A percentile compares a stretch with the other conserved stretches of the same genome.
Evolutionary conservation across 192 early-diverging fungal species (phyloP).

Genomic region (Gamsiella multidivaricata): DNA sequence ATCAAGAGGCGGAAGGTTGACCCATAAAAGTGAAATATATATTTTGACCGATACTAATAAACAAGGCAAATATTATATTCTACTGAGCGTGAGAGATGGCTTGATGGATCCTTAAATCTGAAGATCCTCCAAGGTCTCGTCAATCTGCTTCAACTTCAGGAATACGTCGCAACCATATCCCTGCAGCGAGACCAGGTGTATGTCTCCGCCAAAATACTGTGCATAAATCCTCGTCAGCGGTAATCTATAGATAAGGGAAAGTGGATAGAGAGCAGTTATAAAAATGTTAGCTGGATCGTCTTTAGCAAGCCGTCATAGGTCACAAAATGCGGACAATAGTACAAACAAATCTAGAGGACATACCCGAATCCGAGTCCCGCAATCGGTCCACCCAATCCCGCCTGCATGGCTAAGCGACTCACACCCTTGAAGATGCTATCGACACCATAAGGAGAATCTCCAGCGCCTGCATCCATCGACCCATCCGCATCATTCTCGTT

Average conservation of each 20-base stretch:
- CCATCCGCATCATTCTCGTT: conserved; percentile 69
- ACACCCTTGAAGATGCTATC: conserved; percentile 80
- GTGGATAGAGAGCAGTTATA: neutral
- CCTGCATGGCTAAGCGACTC: conserved; percentile 82
- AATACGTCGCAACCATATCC: conserved; percentile 96
- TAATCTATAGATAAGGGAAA: conserved; percentile 64
- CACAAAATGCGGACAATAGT: too few species aligned
- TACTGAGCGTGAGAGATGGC: too few species aligned
- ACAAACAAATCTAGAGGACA: neutral
- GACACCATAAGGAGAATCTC: conserved; percentile 41
- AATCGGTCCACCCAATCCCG: conserved; percentile 93
- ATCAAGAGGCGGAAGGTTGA: conserved; percentile 31
- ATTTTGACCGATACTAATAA: neutral
- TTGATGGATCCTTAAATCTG: conserved; percentile 57
- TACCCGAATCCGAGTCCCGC: conserved; percentile 72
- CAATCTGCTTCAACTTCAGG: conserved; percentile 88
- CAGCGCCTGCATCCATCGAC: conserved; percentile 15
- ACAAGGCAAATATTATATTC: neutral
- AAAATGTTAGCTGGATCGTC: neutral
- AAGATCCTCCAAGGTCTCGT: conserved; percentile 64
- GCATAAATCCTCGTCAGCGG: conserved; percentile 91
- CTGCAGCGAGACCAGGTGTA: conserved; percentile 84
- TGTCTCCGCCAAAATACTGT: conserved; percentile 92
- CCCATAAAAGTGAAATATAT: conserved; percentile 6
- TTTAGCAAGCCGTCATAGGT: too few species aligned